Percentiles rank a stretch among this genome's conserved stretches.
Evolutionary conservation across 2,329 filamentous ascomycete species (phyloP).

Genomic region (Colletotrichum sp.): DNA sequence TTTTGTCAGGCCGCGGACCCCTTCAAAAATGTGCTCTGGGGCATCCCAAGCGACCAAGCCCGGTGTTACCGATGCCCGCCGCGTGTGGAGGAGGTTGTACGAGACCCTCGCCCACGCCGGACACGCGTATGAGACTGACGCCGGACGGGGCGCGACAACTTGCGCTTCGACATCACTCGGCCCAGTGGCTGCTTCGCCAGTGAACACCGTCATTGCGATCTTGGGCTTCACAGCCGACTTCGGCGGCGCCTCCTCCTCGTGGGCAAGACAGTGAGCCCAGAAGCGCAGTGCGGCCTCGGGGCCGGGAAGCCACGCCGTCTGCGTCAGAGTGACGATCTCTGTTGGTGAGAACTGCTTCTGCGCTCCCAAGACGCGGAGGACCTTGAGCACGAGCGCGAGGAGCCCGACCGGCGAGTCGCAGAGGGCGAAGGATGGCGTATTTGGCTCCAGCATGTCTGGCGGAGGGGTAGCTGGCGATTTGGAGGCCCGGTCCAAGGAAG

Average conservation of each 20-base stretch:
- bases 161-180: slow-evolving; percentile 20
- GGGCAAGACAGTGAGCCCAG: slow-evolving; percentile 51
- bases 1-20: slow-evolving; percentile 44
- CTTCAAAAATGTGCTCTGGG: slow-evolving; percentile 48
- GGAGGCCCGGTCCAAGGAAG: slow-evolving; percentile 37
- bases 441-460: slow-evolving; percentile 47
- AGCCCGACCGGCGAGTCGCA: slow-evolving; percentile 67
- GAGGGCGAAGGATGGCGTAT: slow-evolving; percentile 63
- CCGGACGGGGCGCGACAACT: slow-evolving; percentile 25
- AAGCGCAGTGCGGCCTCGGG: slow-evolving; percentile 65
- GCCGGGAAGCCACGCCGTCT: slow-evolving; percentile 70
- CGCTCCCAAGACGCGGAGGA: slow-evolving; percentile 45
- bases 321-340: slow-evolving; percentile 65
- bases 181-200: slow-evolving; percentile 28
- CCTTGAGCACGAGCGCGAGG: slow-evolving; percentile 57
- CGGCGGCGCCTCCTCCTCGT: slow-evolving; percentile 32
- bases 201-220: slow-evolving; percentile 53
- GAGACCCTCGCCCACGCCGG: slow-evolving; percentile 52
- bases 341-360: slow-evolving; percentile 46
- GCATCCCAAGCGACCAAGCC: slow-evolving; percentile 55
- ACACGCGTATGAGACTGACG: slow-evolving; percentile 42
- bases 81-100: slow-evolving; percentile 47
- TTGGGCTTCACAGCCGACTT: slow-evolving; percentile 36
- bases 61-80: slow-evolving; percentile 41
- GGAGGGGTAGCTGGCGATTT: slow-evolving; percentile 28